phyloP scores from a whole-genome alignment of 768 basidiomycete species.

The Boletus huronensis region DNA sequence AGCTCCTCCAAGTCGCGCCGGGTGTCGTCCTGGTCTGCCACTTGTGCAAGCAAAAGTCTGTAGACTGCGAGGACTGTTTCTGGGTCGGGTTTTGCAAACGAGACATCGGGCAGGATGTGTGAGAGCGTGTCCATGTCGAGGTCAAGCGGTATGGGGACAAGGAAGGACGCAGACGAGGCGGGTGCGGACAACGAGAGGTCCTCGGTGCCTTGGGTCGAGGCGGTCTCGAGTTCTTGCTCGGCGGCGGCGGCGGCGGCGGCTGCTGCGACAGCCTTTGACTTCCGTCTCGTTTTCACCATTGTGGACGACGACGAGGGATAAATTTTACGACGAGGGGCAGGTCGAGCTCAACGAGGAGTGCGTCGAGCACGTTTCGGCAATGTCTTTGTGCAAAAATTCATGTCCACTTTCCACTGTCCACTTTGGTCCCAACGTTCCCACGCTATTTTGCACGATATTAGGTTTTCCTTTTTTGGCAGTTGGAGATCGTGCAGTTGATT shows the following conservation, averaged over 20 bases:
- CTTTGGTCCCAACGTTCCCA: conserved; percentile 14
- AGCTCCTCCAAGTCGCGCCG: conserved; percentile 68
- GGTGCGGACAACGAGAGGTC: conserved; percentile 27
- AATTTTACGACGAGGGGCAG: background rate
- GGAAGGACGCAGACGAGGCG: conserved; percentile 11
- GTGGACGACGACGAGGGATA: background rate
- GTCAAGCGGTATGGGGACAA: conserved; percentile 59
- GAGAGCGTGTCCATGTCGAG: conserved; percentile 60
- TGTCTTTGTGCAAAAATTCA: conserved; percentile 3
- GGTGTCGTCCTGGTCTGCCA: conserved; percentile 49
- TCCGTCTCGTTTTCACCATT: conserved; percentile 56
- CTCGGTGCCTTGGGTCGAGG: conserved; percentile 35
- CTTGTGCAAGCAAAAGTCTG: conserved; percentile 55
- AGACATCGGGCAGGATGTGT: conserved; percentile 57
- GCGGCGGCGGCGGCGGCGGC: conserved; percentile 29
- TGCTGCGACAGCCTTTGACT: conserved; percentile 52
- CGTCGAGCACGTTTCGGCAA: conserved; percentile 12
- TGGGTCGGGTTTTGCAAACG: conserved; percentile 52
- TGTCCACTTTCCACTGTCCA: background rate
- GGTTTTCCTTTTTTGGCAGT: conserved; percentile 1
- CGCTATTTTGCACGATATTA: conserved; percentile 10
- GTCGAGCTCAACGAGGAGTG: conserved; percentile 29
- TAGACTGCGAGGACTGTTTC: conserved; percentile 64
- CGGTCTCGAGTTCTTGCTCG: conserved; percentile 33
- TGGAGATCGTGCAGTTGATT: background rate